These are phyloP conservation scores for Moringa oleifera DNA, from an alignment of 345 rosid species.

Conservation along the genomic window DNA sequence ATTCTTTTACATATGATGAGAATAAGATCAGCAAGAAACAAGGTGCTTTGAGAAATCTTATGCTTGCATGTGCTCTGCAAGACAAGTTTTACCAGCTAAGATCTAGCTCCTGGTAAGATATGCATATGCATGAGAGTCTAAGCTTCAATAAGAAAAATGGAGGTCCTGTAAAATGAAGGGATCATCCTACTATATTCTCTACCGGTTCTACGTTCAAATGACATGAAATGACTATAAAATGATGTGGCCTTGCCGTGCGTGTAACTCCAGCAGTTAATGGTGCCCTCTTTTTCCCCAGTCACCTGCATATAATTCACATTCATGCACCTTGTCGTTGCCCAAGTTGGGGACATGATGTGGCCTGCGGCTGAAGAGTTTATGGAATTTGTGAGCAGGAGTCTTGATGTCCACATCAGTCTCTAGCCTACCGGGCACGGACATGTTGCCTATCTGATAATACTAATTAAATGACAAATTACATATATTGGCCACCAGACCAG, in stretches of 20 bases:
- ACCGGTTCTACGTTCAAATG: too few species aligned
- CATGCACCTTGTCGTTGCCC: slow-evolving; percentile 22
- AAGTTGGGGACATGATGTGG: slow-evolving; percentile 34
- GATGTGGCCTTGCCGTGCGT: slow-evolving; percentile 14
- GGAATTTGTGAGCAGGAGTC: slow-evolving; percentile 30
- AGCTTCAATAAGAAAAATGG: too few species aligned
- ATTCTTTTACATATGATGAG: background rate
- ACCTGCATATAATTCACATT: slow-evolving; percentile 31
- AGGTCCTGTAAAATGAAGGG: too few species aligned
- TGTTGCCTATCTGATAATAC: too few species aligned
- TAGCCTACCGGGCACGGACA: slow-evolving; percentile 16
- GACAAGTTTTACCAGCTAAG: background rate
- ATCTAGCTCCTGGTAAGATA: background rate
- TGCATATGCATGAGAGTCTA: background rate
- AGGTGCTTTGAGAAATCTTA: too few species aligned
- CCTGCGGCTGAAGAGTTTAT: slow-evolving; percentile 35
- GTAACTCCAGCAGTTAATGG: slow-evolving; percentile 29
- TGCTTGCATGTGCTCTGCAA: background rate
- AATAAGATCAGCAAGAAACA: too few species aligned
- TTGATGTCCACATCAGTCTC: slow-evolving; percentile 34
- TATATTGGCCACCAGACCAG: too few species aligned
- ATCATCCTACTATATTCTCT: background rate
- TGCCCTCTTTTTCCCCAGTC: slow-evolving; percentile 29
- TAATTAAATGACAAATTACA: too few species aligned
- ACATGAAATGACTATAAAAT: too few species aligned